Conservation (phyloP, 177 flowering plant species). For the Vitis hybrid region DNA sequence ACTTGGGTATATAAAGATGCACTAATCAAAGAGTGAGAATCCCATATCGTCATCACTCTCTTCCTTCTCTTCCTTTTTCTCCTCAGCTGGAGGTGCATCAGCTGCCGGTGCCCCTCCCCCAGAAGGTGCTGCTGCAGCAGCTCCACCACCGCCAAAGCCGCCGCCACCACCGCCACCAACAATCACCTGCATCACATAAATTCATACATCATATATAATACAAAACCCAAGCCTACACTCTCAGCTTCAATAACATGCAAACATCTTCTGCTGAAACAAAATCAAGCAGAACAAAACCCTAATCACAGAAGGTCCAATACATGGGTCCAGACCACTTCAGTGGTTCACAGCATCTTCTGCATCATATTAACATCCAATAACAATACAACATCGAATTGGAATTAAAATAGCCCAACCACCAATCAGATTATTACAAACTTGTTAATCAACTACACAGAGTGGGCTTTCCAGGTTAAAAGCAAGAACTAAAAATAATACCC, state of each 20-base stretch:
- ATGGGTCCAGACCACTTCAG: too few species aligned
- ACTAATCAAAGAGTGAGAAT: constrained; percentile 41
- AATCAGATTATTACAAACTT: not conserved
- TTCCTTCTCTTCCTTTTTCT: constrained; percentile 70
- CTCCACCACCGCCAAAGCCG: constrained; percentile 41
- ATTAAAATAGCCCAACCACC: not conserved
- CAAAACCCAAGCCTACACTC: too few species aligned
- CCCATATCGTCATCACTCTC: constrained; percentile 78
- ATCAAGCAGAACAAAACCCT: too few species aligned
- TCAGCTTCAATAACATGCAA: too few species aligned
- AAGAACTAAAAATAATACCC: not conserved
- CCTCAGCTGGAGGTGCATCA: constrained; percentile 52
- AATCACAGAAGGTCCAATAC: too few species aligned
- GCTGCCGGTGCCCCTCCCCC: constrained; percentile 57
- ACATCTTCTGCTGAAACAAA: too few species aligned
- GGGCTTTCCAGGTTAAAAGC: not conserved
- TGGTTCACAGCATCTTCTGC: too few species aligned
- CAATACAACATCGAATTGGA: too few species aligned
- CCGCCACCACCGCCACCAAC: constrained; percentile 50
- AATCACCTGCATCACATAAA: constrained; percentile 47
- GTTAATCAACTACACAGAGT: not conserved
- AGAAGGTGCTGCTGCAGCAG: constrained; percentile 41
- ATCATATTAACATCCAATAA: too few species aligned
- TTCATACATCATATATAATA: too few species aligned
- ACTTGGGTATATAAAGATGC: too few species aligned